These are phyloP conservation scores for Trametes sp. DNA, from an alignment of 1,284 basidiomycete genomes.

Conservation along the genomic window DNA sequence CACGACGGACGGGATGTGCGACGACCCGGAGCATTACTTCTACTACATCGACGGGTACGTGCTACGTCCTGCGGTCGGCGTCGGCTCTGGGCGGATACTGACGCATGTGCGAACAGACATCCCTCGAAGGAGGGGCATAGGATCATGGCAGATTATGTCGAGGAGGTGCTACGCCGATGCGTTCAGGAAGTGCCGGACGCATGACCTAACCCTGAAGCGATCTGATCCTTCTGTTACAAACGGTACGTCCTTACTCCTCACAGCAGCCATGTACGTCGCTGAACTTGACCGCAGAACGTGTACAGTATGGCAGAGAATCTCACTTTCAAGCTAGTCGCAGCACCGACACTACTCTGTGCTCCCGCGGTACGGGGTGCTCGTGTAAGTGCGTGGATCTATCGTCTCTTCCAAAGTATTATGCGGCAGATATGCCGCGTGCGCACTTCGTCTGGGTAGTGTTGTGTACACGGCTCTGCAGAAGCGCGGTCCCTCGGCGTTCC, in stretches of 20 bases:
- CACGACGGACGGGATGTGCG: constrained; percentile 35
- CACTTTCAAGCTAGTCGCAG: no score
- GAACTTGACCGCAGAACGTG: no score
- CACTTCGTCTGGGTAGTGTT: no score
- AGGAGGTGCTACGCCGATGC: constrained; percentile 43
- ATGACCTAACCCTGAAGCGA: no score
- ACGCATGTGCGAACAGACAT: constrained; percentile 41
- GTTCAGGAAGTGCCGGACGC: constrained; percentile 4
- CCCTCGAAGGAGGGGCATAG: constrained; percentile 51
- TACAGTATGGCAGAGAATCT: no score
- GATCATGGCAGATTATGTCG: constrained; percentile 58
- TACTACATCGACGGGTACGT: constrained; percentile 59
- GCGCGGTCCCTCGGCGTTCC: no score
- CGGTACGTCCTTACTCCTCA: neutral
- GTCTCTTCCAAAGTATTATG: no score
- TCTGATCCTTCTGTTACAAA: neutral
- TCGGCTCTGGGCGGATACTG: neutral
- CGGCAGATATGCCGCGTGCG: no score
- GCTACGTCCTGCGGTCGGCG: neutral
- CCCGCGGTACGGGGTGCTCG: no score
- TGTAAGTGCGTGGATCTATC: no score
- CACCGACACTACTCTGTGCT: no score
- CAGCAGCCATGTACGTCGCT: neutral
- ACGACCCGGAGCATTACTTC: constrained; percentile 56
- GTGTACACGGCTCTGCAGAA: no score